These are phyloP conservation scores for Cytospora paraplurivora DNA, from an alignment of 2,329 filamentous ascomycete genomes.

Conservation along the genomic window DNA sequence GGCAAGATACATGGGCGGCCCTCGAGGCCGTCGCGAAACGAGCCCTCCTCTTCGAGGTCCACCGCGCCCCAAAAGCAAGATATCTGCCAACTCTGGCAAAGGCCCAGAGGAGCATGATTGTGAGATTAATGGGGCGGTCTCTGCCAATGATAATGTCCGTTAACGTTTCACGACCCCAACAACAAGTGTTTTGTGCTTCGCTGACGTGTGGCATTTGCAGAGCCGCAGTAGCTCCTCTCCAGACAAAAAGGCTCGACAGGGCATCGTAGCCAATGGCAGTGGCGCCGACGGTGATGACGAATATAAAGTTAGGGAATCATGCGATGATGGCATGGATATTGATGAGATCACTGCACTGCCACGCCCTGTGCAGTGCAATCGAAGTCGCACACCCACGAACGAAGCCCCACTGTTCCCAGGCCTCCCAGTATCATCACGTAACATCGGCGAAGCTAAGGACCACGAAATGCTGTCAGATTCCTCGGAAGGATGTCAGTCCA, in stretches of 20 bases:
- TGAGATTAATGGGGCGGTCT: neutral
- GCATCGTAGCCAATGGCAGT: neutral
- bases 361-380: neutral
- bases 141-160: neutral
- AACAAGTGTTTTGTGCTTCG: too few species aligned
- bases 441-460: neutral
- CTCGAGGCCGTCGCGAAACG: neutral
- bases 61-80: neutral
- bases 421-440: neutral
- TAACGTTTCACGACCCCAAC: too few species aligned
- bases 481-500: neutral
- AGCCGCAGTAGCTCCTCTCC: neutral
- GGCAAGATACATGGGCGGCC: slow-evolving; percentile 20
- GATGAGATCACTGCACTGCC: neutral
- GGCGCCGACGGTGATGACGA: neutral
- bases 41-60: neutral
- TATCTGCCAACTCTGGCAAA: neutral
- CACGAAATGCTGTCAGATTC: neutral
- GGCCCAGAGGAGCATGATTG: neutral
- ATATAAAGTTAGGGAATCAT: neutral
- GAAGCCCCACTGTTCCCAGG: neutral
- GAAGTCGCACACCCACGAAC: neutral
- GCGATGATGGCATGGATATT: neutral
- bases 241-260: neutral
- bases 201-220: neutral